Percentiles rank a stretch among this genome's conserved stretches.
Conservation (phyloP, 805 yeast genomes). For the Yueomyces sp. region DNA sequence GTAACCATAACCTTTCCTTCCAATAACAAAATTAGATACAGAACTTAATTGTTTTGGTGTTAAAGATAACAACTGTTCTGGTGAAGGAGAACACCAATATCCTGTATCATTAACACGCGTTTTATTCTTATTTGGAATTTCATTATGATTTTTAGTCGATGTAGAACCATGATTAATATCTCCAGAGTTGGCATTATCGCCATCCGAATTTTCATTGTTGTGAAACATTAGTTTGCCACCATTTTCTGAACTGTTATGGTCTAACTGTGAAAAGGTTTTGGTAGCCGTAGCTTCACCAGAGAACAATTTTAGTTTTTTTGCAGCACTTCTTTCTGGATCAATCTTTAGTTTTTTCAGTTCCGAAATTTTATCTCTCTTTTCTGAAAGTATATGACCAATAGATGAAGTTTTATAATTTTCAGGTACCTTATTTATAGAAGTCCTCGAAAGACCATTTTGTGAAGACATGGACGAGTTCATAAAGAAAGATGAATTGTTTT, state of each 20-base stretch:
- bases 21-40: slow-evolving; percentile 53
- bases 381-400: slow-evolving; percentile 2
- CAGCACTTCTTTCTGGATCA: slow-evolving; percentile 30
- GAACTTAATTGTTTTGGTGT: slow-evolving; percentile 35
- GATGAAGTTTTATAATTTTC: slow-evolving; percentile 3
- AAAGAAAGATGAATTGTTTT: slow-evolving; percentile 4
- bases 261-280: slow-evolving; percentile 1
- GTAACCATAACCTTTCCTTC: slow-evolving; percentile 56
- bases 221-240: neutral
- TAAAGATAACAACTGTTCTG: slow-evolving; percentile 32
- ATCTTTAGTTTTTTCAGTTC: slow-evolving; percentile 26
- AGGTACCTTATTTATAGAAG: slow-evolving; percentile 3
- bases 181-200: neutral
- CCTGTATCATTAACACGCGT: slow-evolving; percentile 5
- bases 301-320: slow-evolving; percentile 28
- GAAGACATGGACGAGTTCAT: neutral
- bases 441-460: slow-evolving; percentile 1
- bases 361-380: slow-evolving; percentile 10
- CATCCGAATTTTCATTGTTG: neutral
- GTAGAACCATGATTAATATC: neutral
- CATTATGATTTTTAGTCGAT: neutral
- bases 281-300: slow-evolving; percentile 16
- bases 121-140: neutral
- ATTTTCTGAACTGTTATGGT: neutral
- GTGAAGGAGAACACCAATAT: slow-evolving; percentile 65